Base-by-base conservation (phyloP, 805 yeast genomes). In the Candida oleophila region DNA sequence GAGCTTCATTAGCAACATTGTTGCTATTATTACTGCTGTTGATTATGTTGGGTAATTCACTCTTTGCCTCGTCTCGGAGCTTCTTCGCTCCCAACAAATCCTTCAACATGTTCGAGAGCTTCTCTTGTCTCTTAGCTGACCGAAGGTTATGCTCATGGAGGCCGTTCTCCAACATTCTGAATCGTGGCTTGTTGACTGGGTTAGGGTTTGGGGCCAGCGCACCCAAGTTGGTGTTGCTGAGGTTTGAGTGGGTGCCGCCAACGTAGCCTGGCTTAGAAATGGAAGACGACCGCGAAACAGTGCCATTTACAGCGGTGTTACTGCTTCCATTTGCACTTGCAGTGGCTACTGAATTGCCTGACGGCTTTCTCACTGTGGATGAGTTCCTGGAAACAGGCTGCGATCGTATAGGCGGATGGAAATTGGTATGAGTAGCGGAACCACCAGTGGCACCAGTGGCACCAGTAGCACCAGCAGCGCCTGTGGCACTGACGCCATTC, bases 111-210 rank as follows among this genome's bases (percentile, higher is more conserved):
- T 81, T 81, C 5, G 83, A 76, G 33, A 87, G 62, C 55, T 86
- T 87, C 58, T 87, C 95, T 62, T 87, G 92, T 55, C 95, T 73
- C 61, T 82, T 85, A 5, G 92, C 83, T 38, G 85, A 83, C 49
- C 81, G 77, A 49, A 92, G 71, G 60, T 81, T 82, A 65, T 92
- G 99, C 57, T 80, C 88, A 64, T 92, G 99, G 11, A 68, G 52
- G 3, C 96, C 95, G 54, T 84, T 85, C 42, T 83, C 89, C 42
- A 70, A 67, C 58, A 83, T 66, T 18, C 69, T 55, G 59, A 84
- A 83, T 38, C 91, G 55, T 1, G 79, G 79, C 41, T 65, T 65
- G 5, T 38, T 43, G 14, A 44, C 43, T n/a, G 51, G 34, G 33
- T 22, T 32, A 5, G 44, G 33, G 5, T 43, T 20, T 3, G 50